A percentile compares a stretch with the other conserved stretches of the same genome.
These are phyloP conservation scores for Neonectria coccinea DNA, from an alignment of 2,329 filamentous ascomycete genomes.

Conservation along the genomic window DNA sequence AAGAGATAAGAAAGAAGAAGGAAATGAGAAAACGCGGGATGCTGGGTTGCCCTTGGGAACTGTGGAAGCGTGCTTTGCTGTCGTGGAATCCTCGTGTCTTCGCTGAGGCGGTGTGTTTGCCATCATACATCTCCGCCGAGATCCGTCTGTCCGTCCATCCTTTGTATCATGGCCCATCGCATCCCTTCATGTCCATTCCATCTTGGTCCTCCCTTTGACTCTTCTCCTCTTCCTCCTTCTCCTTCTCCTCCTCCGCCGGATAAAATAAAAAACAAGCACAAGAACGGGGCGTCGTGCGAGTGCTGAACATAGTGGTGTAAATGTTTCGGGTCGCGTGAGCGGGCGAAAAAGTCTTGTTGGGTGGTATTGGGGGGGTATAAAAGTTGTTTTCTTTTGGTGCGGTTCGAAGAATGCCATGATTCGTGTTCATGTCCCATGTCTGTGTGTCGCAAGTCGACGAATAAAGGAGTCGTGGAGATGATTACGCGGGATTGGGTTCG, in stretches of 20 bases:
- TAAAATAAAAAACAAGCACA: slow-evolving; percentile 19
- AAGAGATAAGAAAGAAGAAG: slow-evolving; percentile 32
- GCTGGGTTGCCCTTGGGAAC: slow-evolving; percentile 31
- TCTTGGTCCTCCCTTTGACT: slow-evolving; percentile 18
- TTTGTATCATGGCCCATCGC: slow-evolving; percentile 17
- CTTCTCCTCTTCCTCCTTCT: not conserved
- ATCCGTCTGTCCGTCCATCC: slow-evolving; percentile 4
- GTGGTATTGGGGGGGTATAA: slow-evolving; percentile 40
- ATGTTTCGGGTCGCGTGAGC: slow-evolving; percentile 51
- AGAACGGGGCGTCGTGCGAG: slow-evolving; percentile 25
- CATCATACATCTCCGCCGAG: slow-evolving; percentile 14
- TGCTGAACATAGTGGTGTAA: slow-evolving; percentile 36
- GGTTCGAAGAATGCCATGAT: slow-evolving; percentile 14
- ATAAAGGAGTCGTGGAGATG: slow-evolving; percentile 5
- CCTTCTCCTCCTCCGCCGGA: not conserved
- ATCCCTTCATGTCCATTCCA: slow-evolving; percentile 19
- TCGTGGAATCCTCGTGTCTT: slow-evolving; percentile 24
- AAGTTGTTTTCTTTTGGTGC: slow-evolving; percentile 25
- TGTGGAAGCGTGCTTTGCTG: slow-evolving; percentile 21
- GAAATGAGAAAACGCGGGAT: slow-evolving; percentile 32
- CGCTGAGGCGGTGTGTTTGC: slow-evolving; percentile 4
- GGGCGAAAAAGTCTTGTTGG: slow-evolving; percentile 44
- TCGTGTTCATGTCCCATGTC: slow-evolving; percentile 1
- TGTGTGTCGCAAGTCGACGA: slow-evolving; percentile 6
- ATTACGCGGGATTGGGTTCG: slow-evolving; percentile 15